Evolutionary conservation across 352 stramenopile genomes (phyloP), one percentile per base, ranked within the genome.

Genomic region (Hyaloperonospora brassicae): DNA sequence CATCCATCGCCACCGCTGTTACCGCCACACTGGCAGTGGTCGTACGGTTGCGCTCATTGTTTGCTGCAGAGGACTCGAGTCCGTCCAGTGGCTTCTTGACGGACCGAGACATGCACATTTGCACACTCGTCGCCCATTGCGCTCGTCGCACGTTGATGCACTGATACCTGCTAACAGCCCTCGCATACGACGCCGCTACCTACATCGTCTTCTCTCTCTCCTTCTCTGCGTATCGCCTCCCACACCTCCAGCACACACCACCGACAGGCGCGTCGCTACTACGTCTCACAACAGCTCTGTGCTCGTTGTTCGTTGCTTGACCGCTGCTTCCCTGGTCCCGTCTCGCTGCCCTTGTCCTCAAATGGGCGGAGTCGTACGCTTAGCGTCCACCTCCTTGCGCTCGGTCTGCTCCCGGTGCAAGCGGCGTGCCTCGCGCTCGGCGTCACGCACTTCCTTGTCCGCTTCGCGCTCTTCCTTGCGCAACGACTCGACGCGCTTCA

Each of bases 401-500:
- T 89, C 78, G 24, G 84, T 49, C 44, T 81, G 64, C 50, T 89
- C 72, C 6, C 66, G 70, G 13, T 78, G 74, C 10, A 75, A 43
- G 0, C 73, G 68, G 30, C 75, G 68, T 7, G 65, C 58, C 45
- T 91, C 76, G 0, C 66, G 68, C 27, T 87, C 76, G 12, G 68
- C 55, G 53, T 87, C 74, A 5, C 79, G 64, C 5, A 52, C 31
- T 45, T 86, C 75, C 2, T 73, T 80, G 52, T 84, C 75, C 14
- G 73, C 76, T 43, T 87, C 77, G 21, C 69, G 57, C 46, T 89
- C 81, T 2, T 88, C 79, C 59, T 81, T 86, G 8, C 57, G 67
- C 43, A 91, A 57, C 38, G 89, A 57, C 64, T 91, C 81, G 0
- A 72, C 64, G 5, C 81, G 76, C 54, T 85, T 87, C 48, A 87